Evolutionary conservation across 768 basidiomycete genomes (phyloP).

Genomic region (Panaeolus cyanescens): DNA sequence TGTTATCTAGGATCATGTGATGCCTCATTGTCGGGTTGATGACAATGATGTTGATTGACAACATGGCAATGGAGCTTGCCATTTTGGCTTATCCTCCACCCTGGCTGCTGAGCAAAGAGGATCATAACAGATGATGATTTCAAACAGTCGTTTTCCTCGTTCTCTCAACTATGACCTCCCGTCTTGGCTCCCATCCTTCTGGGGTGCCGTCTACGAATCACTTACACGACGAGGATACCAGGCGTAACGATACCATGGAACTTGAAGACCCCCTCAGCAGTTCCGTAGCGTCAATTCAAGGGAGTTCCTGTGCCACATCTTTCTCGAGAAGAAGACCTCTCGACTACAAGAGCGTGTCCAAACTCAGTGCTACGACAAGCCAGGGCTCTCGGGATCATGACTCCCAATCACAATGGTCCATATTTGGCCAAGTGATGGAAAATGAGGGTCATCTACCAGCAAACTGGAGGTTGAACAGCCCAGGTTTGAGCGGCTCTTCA

Average conservation of each 20-base stretch:
- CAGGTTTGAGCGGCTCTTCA: neutral
- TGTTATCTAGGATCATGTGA: neutral
- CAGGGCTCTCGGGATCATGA: neutral
- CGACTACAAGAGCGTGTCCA: neutral
- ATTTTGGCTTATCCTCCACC: neutral
- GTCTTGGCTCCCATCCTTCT: neutral
- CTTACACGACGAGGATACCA: neutral
- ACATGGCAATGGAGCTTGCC: neutral
- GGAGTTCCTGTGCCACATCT: neutral
- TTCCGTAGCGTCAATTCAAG: neutral
- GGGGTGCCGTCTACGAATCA: neutral
- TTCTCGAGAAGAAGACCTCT: neutral
- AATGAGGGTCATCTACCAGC: constrained; percentile 50
- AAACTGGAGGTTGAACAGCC: constrained; percentile 9
- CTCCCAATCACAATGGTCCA: constrained; percentile 48
- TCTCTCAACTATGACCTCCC: neutral
- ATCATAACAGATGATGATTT: neutral
- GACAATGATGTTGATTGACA: no score
- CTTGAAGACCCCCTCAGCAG: neutral
- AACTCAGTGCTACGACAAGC: neutral
- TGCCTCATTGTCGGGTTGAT: neutral
- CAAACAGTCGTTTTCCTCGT: neutral
- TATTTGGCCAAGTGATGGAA: constrained; percentile 73
- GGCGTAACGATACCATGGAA: neutral
- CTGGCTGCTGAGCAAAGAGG: neutral